Conservation (phyloP, 768 basidiomycete genomes). For the Russula abietina region DNA sequence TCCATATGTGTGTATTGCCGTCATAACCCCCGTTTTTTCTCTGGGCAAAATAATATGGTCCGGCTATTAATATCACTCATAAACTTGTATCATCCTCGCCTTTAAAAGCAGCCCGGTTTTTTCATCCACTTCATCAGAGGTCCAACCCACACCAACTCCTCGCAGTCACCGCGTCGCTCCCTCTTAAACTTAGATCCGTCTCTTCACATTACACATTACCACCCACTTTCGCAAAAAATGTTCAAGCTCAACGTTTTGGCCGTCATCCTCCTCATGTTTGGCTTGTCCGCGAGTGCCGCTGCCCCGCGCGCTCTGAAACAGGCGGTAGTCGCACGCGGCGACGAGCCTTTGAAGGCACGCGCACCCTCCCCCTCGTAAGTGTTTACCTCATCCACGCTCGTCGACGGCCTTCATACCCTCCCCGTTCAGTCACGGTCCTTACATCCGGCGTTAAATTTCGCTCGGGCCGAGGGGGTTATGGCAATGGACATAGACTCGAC, state of each 20-base stretch:
- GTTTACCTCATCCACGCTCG: neutral
- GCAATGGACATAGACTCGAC: neutral
- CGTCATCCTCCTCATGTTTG: conserved; percentile 11
- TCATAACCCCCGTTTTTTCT: neutral
- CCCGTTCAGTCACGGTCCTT: neutral
- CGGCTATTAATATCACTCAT: neutral
- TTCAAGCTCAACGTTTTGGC: conserved; percentile 2
- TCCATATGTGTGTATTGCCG: neutral
- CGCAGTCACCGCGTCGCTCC: neutral
- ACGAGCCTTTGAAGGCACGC: neutral
- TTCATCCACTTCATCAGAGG: neutral
- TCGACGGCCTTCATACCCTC: neutral
- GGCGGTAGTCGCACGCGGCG: conserved; percentile 28
- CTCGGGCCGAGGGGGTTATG: neutral
- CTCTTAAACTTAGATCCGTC: too few species aligned
- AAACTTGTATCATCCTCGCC: neutral
- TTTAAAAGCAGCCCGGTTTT: neutral
- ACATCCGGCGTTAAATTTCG: neutral
- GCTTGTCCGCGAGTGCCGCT: conserved; percentile 6
- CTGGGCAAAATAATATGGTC: neutral
- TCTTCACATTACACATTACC: neutral
- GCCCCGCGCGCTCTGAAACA: conserved; percentile 29
- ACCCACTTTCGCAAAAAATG: neutral
- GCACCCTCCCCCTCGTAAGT: conserved; percentile 2
- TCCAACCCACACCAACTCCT: neutral